A percentile compares a stretch with the other conserved stretches of the same genome.
phyloP scores from a whole-genome alignment of 768 basidiomycete genomes.

The Collybia sordida region DNA sequence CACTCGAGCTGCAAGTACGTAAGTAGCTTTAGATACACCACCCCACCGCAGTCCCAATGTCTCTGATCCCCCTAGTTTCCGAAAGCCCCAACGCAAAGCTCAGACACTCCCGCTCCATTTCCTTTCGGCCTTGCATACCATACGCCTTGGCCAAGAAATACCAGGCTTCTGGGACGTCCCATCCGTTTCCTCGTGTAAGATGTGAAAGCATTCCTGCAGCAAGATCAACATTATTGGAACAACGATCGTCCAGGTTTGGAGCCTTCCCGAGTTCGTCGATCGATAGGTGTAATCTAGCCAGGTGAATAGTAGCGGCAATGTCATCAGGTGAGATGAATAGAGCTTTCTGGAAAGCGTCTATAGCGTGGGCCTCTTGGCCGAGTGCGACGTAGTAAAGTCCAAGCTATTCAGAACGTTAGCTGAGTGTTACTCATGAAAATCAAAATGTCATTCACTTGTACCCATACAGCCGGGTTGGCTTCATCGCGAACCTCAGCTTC shows the following conservation, averaged over 20 bases:
- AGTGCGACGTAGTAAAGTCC: slow-evolving; percentile 71
- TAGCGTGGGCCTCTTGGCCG: slow-evolving; percentile 58
- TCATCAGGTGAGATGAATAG: slow-evolving; percentile 84
- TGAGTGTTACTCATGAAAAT: background rate
- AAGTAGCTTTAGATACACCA: slow-evolving; percentile 14
- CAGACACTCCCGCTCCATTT: slow-evolving; percentile 15
- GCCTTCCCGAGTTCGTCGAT: slow-evolving; percentile 13
- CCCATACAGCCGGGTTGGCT: slow-evolving; percentile 88
- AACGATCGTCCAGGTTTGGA: background rate
- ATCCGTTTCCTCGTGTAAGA: slow-evolving; percentile 76
- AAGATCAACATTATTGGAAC: slow-evolving; percentile 56
- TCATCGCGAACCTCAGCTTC: slow-evolving; percentile 92
- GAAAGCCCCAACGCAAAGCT: slow-evolving; percentile 16
- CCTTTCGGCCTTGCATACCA: slow-evolving; percentile 37
- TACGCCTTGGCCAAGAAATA: slow-evolving; percentile 85
- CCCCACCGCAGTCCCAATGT: slow-evolving; percentile 16
- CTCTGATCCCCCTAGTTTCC: slow-evolving; percentile 14
- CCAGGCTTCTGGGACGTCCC: slow-evolving; percentile 96
- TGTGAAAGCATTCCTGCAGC: slow-evolving; percentile 80
- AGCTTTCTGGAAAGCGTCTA: slow-evolving; percentile 82
- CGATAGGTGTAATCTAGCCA: slow-evolving; percentile 71
- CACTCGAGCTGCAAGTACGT: too few species aligned
- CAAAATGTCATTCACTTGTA: slow-evolving; percentile 62
- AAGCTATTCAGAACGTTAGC: slow-evolving; percentile 44
- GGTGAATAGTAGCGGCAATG: slow-evolving; percentile 73